phyloP scores from a whole-genome alignment of 192 early-diverging fungal genomes.

The Coemansia sp. region DNA sequence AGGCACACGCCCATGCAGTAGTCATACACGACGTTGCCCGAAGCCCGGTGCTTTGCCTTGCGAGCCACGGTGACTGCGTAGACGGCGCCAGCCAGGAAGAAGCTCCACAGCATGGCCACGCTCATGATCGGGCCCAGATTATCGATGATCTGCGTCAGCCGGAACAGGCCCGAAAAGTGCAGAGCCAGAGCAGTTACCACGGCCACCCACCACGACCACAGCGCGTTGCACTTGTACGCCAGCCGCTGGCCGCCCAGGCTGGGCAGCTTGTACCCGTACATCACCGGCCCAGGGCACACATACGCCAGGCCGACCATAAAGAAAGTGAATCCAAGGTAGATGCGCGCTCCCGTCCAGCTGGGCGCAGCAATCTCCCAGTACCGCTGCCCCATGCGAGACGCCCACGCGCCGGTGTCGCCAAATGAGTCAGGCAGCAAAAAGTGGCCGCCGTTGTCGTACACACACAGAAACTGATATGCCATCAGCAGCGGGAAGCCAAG shows the following conservation, averaged over 20 bases:
- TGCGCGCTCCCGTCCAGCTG: constrained; percentile 56
- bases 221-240: constrained; percentile 85
- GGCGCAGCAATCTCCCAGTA: constrained; percentile 60
- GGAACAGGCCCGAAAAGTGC: constrained; percentile 67
- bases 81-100: constrained; percentile 58
- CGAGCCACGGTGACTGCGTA: constrained; percentile 65
- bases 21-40: constrained; percentile 87
- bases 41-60: constrained; percentile 68
- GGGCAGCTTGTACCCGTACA: constrained; percentile 69
- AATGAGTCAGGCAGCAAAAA: constrained; percentile 56
- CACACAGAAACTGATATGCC: constrained; percentile 73
- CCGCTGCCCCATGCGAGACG: constrained; percentile 45
- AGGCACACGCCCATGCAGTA: constrained; percentile 96
- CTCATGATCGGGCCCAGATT: constrained; percentile 62
- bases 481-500: constrained; percentile 70
- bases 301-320: constrained; percentile 63
- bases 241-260: constrained; percentile 71
- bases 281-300: constrained; percentile 65
- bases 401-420: constrained; percentile 45
- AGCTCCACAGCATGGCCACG: constrained; percentile 71
- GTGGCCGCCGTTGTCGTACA: constrained; percentile 66
- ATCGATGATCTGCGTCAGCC: constrained; percentile 62
- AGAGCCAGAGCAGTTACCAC: constrained; percentile 58
- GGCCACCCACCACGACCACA: constrained; percentile 63
- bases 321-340: constrained; percentile 63